phyloP scores from a whole-genome alignment of 768 basidiomycete species.

The Daedaleopsis sinensis region DNA sequence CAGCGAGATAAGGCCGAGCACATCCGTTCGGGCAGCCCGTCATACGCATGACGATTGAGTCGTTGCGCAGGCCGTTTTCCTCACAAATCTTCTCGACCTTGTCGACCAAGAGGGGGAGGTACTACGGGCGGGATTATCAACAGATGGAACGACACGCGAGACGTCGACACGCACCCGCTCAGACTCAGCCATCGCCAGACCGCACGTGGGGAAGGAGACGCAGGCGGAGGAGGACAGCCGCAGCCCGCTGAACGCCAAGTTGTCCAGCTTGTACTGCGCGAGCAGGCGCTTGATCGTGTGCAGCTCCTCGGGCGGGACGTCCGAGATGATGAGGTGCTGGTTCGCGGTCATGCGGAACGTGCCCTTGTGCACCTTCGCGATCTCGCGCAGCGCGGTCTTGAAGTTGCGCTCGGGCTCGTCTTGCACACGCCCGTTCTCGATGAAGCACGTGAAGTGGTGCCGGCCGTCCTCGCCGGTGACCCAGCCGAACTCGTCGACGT shows the following conservation, averaged over 20 bases:
- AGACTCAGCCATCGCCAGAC: constrained; percentile 80
- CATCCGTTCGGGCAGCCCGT: constrained; percentile 96
- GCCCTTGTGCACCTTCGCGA: constrained; percentile 94
- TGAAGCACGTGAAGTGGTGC: constrained; percentile 91
- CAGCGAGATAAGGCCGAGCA: constrained; percentile 90
- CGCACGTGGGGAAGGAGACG: constrained; percentile 97
- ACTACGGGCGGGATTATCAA: constrained; percentile 45
- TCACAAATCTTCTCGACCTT: constrained; percentile 96
- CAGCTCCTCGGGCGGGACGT: constrained; percentile 74
- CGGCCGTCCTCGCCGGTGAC: constrained; percentile 81
- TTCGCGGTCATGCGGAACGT: constrained; percentile 93
- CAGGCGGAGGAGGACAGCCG: constrained; percentile 93
- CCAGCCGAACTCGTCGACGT: constrained; percentile 97
- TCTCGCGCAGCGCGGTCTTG: constrained; percentile 91
- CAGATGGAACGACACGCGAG: background rate
- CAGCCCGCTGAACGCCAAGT: constrained; percentile 75
- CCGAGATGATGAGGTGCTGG: constrained; percentile 90
- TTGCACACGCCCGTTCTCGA: constrained; percentile 98
- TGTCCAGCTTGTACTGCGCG: constrained; percentile 87
- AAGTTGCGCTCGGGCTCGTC: constrained; percentile 89
- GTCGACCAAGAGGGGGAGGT: constrained; percentile 88
- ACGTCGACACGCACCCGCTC: constrained; percentile 54
- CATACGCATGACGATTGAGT: constrained; percentile 98
- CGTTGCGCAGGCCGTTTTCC: constrained; percentile 89
- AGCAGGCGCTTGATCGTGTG: constrained; percentile 78